phyloP scores from a whole-genome alignment of 345 rosid species.

The Melaleuca alternifolia region DNA sequence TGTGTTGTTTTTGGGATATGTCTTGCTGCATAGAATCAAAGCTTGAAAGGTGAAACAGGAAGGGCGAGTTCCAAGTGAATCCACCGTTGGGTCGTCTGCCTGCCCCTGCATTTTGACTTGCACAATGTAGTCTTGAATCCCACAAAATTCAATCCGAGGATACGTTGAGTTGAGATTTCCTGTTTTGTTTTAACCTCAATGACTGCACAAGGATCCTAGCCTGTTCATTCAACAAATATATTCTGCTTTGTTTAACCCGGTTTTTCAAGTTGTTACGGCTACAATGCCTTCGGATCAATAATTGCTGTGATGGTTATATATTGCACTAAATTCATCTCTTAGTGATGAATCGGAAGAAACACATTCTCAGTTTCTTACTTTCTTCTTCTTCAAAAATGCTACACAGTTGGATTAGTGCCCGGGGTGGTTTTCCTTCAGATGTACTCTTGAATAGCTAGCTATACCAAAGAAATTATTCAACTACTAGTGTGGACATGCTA shows the following conservation, averaged over 20 bases:
- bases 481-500: background rate
- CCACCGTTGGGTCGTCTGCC: background rate
- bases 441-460: background rate
- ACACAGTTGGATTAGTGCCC: background rate
- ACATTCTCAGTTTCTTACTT: background rate
- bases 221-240: background rate
- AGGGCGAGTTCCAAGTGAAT: background rate
- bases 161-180: background rate
- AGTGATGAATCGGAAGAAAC: background rate
- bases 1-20: background rate
- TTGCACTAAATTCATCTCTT: background rate
- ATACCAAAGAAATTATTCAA: background rate
- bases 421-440: background rate
- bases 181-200: background rate
- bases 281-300: background rate
- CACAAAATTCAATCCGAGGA: background rate
- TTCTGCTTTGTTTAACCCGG: background rate
- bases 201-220: background rate
- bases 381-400: background rate
- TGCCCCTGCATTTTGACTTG: background rate
- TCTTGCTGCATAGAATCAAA: background rate
- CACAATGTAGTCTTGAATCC: background rate
- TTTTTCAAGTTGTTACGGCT: background rate
- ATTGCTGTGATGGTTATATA: background rate
- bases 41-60: background rate